A percentile compares a stretch with the other conserved stretches of the same genome.
Evolutionary conservation across 768 basidiomycete species (phyloP).

Genomic region (Boletus sp.): DNA sequence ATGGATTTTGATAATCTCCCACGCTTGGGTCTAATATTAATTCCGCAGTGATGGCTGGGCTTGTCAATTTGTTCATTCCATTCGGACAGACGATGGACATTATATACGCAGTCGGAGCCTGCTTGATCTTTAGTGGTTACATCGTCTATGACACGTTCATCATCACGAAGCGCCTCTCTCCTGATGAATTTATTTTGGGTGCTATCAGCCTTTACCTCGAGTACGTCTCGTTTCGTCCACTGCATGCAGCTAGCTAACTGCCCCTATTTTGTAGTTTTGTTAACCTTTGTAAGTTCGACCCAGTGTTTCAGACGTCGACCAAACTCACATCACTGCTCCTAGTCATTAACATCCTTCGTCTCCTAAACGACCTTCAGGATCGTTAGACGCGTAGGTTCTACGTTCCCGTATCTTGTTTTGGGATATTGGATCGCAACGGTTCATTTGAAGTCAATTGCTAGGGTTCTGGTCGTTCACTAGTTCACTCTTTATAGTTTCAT

Average conservation of each 20-base stretch:
- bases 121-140: conserved; percentile 85
- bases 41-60: conserved; percentile 65
- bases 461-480: neutral
- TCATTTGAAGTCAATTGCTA: neutral
- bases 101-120: conserved; percentile 72
- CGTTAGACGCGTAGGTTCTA: conserved; percentile 22
- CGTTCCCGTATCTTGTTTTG: neutral
- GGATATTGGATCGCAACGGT: neutral
- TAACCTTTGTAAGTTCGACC: conserved; percentile 70
- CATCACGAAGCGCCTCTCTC: conserved; percentile 84
- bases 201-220: conserved; percentile 94
- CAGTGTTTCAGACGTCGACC: neutral
- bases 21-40: neutral
- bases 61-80: conserved; percentile 84
- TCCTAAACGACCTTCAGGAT: conserved; percentile 58
- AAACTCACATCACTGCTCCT: conserved; percentile 1
- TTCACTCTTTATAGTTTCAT: conserved; percentile 3
- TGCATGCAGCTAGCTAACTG: conserved; percentile 12
- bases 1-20: neutral
- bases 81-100: conserved; percentile 81
- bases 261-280: conserved; percentile 55
- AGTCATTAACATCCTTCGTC: conserved; percentile 85
- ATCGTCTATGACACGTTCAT: conserved; percentile 87
- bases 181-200: conserved; percentile 92
- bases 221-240: conserved; percentile 40